A percentile compares a stretch with the other conserved stretches of the same genome.
These are phyloP conservation scores for Rhynchospora breviuscula DNA, from an alignment of 176 grass and related monocot species.

Conservation along the genomic window DNA sequence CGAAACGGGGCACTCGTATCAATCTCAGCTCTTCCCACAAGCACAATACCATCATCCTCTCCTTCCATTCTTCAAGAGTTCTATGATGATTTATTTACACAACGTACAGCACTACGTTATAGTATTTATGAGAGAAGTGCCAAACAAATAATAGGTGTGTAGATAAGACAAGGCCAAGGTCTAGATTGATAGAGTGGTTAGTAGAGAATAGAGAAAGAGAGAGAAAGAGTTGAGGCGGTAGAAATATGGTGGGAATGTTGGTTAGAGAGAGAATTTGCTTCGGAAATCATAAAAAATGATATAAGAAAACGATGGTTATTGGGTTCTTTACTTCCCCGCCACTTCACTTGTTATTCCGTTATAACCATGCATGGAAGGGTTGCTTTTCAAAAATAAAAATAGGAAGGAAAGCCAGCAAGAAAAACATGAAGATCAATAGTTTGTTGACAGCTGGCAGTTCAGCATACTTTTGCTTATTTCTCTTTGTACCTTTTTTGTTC, in stretches of 20 bases:
- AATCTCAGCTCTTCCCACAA: conserved; percentile 52
- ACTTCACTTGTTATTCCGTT: conserved; percentile 85
- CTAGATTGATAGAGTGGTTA: conserved; percentile 18
- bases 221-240: conserved; percentile 20
- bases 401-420: not conserved
- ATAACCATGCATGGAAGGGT: not conserved
- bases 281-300: conserved; percentile 23
- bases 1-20: conserved; percentile 80
- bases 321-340: conserved; percentile 85
- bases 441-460: not conserved
- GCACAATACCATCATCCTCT: conserved; percentile 24
- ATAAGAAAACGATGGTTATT: conserved; percentile 24
- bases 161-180: conserved; percentile 3
- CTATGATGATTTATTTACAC: not conserved
- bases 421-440: not conserved
- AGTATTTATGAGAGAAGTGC: not conserved
- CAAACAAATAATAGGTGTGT: not conserved
- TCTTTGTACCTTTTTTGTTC: not conserved
- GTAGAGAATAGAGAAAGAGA: not conserved
- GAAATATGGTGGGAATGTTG: conserved; percentile 48
- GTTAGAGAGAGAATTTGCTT: conserved; percentile 43
- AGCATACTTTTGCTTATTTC: not conserved
- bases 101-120: not conserved
- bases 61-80: conserved; percentile 20
- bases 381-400: not conserved